Evolutionary conservation across 768 basidiomycete genomes (phyloP).

Genomic region (Termitomyces eurrhizus): DNA sequence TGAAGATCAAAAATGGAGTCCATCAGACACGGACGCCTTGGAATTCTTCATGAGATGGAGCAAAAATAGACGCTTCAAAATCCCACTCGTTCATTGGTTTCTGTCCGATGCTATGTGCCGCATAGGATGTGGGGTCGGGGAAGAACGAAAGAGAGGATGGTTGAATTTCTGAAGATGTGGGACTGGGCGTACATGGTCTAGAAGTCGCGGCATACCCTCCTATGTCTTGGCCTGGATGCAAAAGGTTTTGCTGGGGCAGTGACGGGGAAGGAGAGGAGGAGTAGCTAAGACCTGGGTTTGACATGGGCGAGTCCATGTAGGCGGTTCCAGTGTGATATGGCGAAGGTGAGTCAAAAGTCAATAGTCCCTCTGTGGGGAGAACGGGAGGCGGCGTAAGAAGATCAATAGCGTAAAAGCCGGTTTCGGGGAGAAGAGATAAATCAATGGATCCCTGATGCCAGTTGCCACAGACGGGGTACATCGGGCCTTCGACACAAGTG

Average conservation of each 20-base stretch:
- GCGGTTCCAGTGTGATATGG: background rate
- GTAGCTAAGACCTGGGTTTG: conserved; percentile 10
- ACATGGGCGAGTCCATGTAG: conserved; percentile 4
- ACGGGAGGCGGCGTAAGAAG: background rate
- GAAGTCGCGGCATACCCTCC: background rate
- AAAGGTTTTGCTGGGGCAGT: background rate
- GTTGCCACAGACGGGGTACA: background rate
- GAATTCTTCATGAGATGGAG: conserved; percentile 1
- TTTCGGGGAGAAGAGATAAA: conserved; percentile 1
- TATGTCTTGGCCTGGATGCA: background rate
- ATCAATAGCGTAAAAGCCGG: conserved; percentile 13
- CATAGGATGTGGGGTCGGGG: background rate
- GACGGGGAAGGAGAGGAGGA: conserved; percentile 13
- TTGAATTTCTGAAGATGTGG: background rate
- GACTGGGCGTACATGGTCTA: conserved; percentile 4
- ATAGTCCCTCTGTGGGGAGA: conserved; percentile 6
- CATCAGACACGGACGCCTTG: conserved; percentile 5
- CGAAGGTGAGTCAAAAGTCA: conserved; percentile 11
- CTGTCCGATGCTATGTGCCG: background rate
- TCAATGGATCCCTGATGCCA: conserved; percentile 7
- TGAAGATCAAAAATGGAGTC: background rate
- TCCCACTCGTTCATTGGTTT: conserved; percentile 7
- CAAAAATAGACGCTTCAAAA: conserved; percentile 11
- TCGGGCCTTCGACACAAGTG: background rate
- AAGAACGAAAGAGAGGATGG: conserved; percentile 7